Evolutionary conservation across 371 early-diverging fungal genomes (phyloP).

Genomic region (Mortierella sp.): DNA sequence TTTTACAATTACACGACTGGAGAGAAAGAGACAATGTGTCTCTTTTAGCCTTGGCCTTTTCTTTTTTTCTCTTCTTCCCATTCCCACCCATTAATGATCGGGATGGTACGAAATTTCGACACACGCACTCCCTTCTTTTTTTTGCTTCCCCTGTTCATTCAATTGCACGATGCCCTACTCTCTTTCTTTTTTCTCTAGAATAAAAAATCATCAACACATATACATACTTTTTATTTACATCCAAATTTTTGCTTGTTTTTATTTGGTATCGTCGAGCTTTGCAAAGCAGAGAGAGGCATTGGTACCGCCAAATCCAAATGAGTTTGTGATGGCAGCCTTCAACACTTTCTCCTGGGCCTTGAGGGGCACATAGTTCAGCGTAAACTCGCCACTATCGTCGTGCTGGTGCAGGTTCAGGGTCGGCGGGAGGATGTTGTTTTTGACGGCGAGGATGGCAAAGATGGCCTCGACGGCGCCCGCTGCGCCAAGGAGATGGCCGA

Average conservation of each 20-base stretch:
- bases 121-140: neutral
- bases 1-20: constrained; percentile 1
- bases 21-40: neutral
- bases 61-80: neutral
- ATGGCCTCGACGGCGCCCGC: constrained; percentile 97
- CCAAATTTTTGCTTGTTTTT: constrained; percentile 1
- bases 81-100: constrained; percentile 1
- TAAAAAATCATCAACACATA: constrained; percentile 23
- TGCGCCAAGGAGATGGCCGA: constrained; percentile 95
- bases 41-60: neutral
- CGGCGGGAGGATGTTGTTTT: constrained; percentile 82
- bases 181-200: constrained; percentile 42
- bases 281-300: constrained; percentile 88
- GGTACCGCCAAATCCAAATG: constrained; percentile 98
- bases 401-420: constrained; percentile 83
- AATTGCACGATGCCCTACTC: constrained; percentile 18
- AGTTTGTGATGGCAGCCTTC: constrained; percentile 87
- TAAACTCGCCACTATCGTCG: constrained; percentile 71
- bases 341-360: constrained; percentile 71
- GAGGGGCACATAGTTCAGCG: constrained; percentile 83
- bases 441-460: constrained; percentile 84
- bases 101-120: neutral
- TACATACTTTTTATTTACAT: neutral
- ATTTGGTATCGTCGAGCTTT: constrained; percentile 58
- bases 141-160: constrained; percentile 15